Conservation (phyloP, 139 green algal species). For the Trebouxia sp. region DNA sequence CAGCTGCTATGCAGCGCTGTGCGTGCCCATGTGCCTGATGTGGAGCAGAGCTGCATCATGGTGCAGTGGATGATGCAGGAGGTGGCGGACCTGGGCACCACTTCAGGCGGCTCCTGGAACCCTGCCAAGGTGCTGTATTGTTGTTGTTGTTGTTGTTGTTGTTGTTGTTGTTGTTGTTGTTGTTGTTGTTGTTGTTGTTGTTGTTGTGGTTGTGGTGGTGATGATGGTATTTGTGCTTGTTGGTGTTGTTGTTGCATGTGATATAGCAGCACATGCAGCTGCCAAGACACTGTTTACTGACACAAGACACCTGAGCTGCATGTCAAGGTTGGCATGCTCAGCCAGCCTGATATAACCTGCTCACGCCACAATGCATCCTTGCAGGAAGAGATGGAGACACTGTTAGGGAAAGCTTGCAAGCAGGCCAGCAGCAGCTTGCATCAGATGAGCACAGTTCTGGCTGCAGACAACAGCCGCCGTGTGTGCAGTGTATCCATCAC, state of each 20-base stretch:
- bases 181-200: too few species aligned
- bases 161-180: too few species aligned
- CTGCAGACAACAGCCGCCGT: neutral
- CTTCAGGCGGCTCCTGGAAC: conserved; percentile 9
- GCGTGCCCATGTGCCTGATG: conserved; percentile 12
- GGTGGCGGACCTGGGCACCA: conserved; percentile 24
- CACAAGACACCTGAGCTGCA: too few species aligned
- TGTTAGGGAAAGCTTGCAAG: conserved; percentile 26
- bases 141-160: neutral
- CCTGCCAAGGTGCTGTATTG: conserved; percentile 22
- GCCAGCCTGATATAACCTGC: too few species aligned
- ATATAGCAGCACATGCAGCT: too few species aligned
- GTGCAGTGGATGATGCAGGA: conserved; percentile 35
- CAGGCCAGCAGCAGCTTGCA: neutral
- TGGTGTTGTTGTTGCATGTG: too few species aligned
- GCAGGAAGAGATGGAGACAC: conserved; percentile 32
- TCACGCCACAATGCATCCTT: too few species aligned
- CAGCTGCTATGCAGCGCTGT: neutral
- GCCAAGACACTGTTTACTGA: too few species aligned
- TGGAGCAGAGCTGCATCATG: conserved; percentile 34
- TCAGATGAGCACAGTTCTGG: neutral
- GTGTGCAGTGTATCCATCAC: conserved; percentile 19
- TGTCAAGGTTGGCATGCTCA: neutral
- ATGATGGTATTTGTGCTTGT: too few species aligned
- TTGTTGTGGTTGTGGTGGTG: too few species aligned